Conservation (phyloP, 352 stramenopile genomes). For the Phytophthora cactorum region DNA sequence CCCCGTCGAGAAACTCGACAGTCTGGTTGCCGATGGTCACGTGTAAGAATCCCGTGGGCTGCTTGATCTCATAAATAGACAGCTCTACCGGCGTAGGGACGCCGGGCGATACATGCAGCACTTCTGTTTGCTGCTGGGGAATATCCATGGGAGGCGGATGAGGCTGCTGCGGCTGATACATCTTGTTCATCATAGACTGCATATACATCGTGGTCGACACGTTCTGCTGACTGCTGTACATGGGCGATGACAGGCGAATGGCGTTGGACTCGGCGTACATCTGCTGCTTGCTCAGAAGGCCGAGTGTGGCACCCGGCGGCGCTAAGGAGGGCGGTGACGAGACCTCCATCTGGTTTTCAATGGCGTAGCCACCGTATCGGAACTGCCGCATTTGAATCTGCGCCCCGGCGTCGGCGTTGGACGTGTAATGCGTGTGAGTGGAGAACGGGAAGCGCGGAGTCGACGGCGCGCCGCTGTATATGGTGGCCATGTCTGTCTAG, state of each 20-base stretch:
- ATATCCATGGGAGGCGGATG: constrained; percentile 52
- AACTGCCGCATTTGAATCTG: constrained; percentile 68
- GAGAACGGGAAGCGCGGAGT: constrained; percentile 67
- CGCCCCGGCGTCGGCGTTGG: constrained; percentile 42
- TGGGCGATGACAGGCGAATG: constrained; percentile 31
- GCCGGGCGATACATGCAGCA: constrained; percentile 72
- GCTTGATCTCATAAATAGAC: constrained; percentile 88
- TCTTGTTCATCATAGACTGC: constrained; percentile 69
- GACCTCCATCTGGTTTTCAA: constrained; percentile 45
- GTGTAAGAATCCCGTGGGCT: constrained; percentile 81
- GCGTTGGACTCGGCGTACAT: constrained; percentile 37
- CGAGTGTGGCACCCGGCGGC: constrained; percentile 49
- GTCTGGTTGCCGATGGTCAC: constrained; percentile 85
- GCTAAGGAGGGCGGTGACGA: constrained; percentile 45
- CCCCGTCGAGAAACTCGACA: constrained; percentile 82
- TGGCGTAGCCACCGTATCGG: constrained; percentile 53
- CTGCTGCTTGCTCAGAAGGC: constrained; percentile 42
- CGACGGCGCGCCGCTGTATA: constrained; percentile 69
- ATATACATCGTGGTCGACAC: constrained; percentile 53
- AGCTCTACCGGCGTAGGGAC: constrained; percentile 77
- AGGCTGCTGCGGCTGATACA: constrained; percentile 63
- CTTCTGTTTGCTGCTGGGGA: constrained; percentile 41
- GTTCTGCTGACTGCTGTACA: constrained; percentile 39
- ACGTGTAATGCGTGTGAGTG: constrained; percentile 72
- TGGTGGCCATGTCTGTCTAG: constrained; percentile 56